A percentile compares a stretch with the other conserved stretches of the same genome.
phyloP scores from a whole-genome alignment of 768 basidiomycete genomes.

The Termitomyces sp. region DNA sequence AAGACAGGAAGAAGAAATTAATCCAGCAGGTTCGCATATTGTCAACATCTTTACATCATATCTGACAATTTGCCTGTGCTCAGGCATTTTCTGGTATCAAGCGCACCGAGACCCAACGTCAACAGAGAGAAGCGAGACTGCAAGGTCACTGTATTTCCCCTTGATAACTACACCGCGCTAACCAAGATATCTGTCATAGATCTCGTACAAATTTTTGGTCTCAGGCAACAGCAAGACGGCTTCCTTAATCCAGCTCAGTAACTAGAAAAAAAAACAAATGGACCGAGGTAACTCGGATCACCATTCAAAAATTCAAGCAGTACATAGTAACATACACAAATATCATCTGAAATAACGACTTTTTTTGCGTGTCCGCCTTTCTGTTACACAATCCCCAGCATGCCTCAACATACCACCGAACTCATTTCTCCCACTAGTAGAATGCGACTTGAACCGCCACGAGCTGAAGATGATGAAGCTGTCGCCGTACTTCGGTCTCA shows the following conservation, averaged over 20 bases:
- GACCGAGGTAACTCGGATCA: not conserved
- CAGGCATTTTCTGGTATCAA: constrained; percentile 86
- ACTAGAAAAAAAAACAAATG: not conserved
- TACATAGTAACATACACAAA: not conserved
- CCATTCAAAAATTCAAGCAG: not conserved
- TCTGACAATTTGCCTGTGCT: not conserved
- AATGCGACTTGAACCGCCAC: constrained; percentile 28
- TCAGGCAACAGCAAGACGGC: constrained; percentile 19
- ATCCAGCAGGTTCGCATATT: constrained; percentile 55
- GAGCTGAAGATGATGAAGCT: constrained; percentile 26
- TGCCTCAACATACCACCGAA: constrained; percentile 22
- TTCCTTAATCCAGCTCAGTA: not conserved
- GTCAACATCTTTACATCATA: not conserved
- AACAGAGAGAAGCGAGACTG: constrained; percentile 75
- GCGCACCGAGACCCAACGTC: constrained; percentile 64
- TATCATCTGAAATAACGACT: not conserved
- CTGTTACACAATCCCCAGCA: not conserved
- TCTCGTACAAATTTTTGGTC: constrained; percentile 52
- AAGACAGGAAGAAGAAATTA: constrained; percentile 76
- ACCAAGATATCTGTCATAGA: constrained; percentile 29
- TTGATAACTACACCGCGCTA: not conserved
- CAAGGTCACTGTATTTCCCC: constrained; percentile 46
- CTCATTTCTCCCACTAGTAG: constrained; percentile 28
- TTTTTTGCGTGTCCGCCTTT: not conserved
- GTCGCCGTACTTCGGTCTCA: constrained; percentile 30